Conservation (phyloP, 2,329 filamentous ascomycete genomes). For the Phoma herbarum region DNA sequence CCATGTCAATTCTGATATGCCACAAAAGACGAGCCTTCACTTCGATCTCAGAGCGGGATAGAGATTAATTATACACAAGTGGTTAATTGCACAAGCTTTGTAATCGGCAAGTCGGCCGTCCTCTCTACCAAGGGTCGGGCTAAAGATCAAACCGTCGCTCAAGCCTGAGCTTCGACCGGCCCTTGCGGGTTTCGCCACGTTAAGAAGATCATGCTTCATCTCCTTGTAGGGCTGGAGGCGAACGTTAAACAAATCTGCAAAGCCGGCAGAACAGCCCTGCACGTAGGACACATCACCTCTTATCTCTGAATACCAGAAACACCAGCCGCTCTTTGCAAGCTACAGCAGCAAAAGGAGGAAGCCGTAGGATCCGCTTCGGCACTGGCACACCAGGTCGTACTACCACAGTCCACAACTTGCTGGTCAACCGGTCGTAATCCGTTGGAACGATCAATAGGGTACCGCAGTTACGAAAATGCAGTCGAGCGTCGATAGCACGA, state of each 20-base stretch:
- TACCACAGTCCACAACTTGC: not conserved
- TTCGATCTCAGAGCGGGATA: not conserved
- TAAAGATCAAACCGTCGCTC: not conserved
- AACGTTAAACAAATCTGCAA: not conserved
- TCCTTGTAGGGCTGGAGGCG: not conserved
- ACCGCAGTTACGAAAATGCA: not conserved
- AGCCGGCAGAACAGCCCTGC: not conserved
- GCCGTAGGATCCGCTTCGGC: not conserved
- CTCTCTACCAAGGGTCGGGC: not conserved
- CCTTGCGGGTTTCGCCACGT: not conserved
- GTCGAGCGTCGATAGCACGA: not conserved
- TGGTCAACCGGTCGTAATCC: not conserved
- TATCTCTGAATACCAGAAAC: not conserved
- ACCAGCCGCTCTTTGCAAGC: not conserved
- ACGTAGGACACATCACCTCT: too few species aligned
- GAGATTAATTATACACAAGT: not conserved
- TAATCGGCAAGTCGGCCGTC: not conserved
- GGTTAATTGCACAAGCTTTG: not conserved
- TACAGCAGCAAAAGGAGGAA: not conserved
- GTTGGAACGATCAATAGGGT: not conserved
- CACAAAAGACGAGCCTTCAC: not conserved
- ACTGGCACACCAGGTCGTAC: not conserved
- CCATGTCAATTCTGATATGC: not conserved
- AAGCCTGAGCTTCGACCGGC: not conserved
- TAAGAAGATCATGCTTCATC: not conserved